phyloP scores from a whole-genome alignment of 1,284 basidiomycete genomes.

The Singerocomus rubriflavus region DNA sequence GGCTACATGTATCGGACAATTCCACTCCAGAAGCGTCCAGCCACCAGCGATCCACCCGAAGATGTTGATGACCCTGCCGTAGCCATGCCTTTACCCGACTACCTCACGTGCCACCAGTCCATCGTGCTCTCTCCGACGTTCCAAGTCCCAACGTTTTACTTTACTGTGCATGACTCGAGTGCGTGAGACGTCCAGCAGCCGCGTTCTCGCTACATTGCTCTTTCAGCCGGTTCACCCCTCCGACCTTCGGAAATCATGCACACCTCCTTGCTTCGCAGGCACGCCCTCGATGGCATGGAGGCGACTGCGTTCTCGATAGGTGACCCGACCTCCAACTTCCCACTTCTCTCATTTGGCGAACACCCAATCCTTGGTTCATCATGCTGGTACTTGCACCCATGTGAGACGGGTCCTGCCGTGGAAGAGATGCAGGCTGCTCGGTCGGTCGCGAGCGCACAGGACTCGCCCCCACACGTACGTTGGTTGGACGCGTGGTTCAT shows the following conservation, averaged over 20 bases:
- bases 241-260: slow-evolving; percentile 50
- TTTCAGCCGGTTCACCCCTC: slow-evolving; percentile 62
- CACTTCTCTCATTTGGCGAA: slow-evolving; percentile 78
- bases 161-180: slow-evolving; percentile 65
- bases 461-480: slow-evolving; percentile 34
- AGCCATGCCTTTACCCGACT: slow-evolving; percentile 16
- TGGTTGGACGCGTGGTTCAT: slow-evolving; percentile 76
- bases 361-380: slow-evolving; percentile 71
- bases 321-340: slow-evolving; percentile 52
- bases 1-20: slow-evolving; percentile 48
- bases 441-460: slow-evolving; percentile 16
- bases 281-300: slow-evolving; percentile 43
- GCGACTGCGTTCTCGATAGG: slow-evolving; percentile 53
- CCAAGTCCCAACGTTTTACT: slow-evolving; percentile 77
- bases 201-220: slow-evolving; percentile 15
- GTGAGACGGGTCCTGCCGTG: slow-evolving; percentile 64
- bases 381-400: slow-evolving; percentile 83
- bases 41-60: slow-evolving; percentile 17
- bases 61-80: slow-evolving; percentile 28
- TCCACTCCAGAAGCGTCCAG: slow-evolving; percentile 6
- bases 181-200: slow-evolving; percentile 32
- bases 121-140: slow-evolving; percentile 73
- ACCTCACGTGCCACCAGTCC: slow-evolving; percentile 52
- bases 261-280: slow-evolving; percentile 56
- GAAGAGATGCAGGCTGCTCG: slow-evolving; percentile 61